phyloP scores from a whole-genome alignment of 371 early-diverging fungal species.

The Rhizopus arrhizus region DNA sequence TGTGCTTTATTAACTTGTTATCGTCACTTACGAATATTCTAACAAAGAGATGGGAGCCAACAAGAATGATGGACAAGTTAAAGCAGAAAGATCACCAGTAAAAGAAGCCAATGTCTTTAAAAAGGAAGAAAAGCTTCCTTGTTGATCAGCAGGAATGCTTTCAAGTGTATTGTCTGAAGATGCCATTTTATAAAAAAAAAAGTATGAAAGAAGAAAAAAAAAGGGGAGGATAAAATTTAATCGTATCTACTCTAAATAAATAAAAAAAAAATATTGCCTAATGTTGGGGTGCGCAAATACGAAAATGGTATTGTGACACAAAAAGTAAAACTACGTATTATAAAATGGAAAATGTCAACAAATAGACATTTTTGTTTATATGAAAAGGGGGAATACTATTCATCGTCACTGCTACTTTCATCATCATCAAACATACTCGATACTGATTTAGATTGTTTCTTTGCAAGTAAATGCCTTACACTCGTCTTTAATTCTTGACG shows the following conservation, averaged over 20 bases:
- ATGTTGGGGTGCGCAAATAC: neutral
- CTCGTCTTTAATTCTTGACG: constrained; percentile 24
- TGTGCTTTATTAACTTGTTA: neutral
- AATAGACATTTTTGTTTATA: neutral
- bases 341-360: neutral
- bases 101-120: constrained; percentile 74
- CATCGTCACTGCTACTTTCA: constrained; percentile 20
- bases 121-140: constrained; percentile 73
- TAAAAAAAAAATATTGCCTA: no score
- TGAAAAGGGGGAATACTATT: constrained; percentile 16
- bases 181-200: constrained; percentile 24
- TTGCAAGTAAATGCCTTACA: constrained; percentile 28
- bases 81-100: constrained; percentile 77
- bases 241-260: neutral
- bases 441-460: constrained; percentile 14
- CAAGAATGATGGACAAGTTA: constrained; percentile 80
- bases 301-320: neutral
- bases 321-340: neutral
- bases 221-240: constrained; percentile 5
- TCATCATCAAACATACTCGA: constrained; percentile 31
- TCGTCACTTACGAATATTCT: constrained; percentile 71
- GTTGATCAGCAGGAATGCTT: constrained; percentile 66
- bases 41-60: constrained; percentile 74
- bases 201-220: constrained; percentile 13
- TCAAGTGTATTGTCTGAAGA: constrained; percentile 46